These are phyloP conservation scores for Venturia nashicola DNA, from an alignment of 2,329 filamentous ascomycete species.

Conservation along the genomic window DNA sequence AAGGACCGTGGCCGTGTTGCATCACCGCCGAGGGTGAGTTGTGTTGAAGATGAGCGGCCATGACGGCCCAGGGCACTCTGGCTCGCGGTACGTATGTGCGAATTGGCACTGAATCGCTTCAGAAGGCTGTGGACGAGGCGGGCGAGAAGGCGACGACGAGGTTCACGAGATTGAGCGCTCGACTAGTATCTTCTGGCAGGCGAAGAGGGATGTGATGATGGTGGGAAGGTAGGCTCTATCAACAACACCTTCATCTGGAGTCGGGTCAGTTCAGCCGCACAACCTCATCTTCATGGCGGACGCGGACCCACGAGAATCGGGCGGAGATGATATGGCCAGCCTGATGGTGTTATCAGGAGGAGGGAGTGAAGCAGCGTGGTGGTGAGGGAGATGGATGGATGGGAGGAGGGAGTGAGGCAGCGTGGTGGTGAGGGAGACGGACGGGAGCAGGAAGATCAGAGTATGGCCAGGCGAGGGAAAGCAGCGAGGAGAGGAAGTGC, in stretches of 20 bases:
- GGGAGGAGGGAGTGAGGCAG: not conserved
- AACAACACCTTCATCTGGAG: not conserved
- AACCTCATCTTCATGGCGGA: not conserved
- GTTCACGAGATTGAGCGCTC: not conserved
- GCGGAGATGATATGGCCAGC: not conserved
- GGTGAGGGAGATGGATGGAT: not conserved
- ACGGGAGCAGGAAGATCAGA: not conserved
- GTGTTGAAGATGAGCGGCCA: conserved; percentile 2
- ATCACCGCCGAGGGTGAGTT: conserved; percentile 5
- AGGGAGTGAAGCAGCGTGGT: not conserved
- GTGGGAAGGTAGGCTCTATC: not conserved
- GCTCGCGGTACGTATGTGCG: not conserved
- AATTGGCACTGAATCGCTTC: not conserved
- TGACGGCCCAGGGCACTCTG: not conserved
- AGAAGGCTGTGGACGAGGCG: not conserved
- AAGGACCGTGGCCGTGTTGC: conserved; percentile 26
- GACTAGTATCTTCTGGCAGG: not conserved
- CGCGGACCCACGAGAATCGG: not conserved
- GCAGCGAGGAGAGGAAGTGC: not conserved
- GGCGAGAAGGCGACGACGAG: not conserved
- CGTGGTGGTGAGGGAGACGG: not conserved
- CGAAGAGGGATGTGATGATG: not conserved
- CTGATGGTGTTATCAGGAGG: not conserved
- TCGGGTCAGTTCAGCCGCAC: conserved; percentile 2
- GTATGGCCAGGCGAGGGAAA: not conserved